Conservation (phyloP, 2,329 filamentous ascomycete genomes). For the Trichoderma endophyticum region DNA sequence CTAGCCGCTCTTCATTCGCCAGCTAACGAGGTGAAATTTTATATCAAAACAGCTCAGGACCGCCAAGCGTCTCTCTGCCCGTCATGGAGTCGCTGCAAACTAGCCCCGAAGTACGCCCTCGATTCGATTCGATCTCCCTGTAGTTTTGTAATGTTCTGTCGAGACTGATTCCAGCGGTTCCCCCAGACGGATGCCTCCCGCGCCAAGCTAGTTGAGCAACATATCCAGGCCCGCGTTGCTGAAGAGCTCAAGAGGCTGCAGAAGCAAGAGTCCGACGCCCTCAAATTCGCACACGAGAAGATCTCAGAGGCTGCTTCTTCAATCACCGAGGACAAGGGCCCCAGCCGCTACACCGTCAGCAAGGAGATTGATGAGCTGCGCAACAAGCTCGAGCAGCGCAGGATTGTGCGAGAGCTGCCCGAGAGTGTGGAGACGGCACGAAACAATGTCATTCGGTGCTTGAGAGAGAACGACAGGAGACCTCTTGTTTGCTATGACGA, state of each 20-base stretch:
- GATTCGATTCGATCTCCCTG: background rate
- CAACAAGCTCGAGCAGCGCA: slow-evolving; percentile 58
- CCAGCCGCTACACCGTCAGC: slow-evolving; percentile 49
- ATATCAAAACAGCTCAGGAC: slow-evolving; percentile 38
- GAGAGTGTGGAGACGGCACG: slow-evolving; percentile 71
- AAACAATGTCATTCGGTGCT: slow-evolving; percentile 71
- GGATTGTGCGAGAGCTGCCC: slow-evolving; percentile 66
- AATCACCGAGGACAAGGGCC: slow-evolving; percentile 39
- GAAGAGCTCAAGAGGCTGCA: slow-evolving; percentile 79
- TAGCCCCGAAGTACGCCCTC: slow-evolving; percentile 70
- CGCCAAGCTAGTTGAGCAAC: slow-evolving; percentile 76
- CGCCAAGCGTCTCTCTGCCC: slow-evolving; percentile 67
- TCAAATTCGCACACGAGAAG: slow-evolving; percentile 66
- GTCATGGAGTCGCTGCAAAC: slow-evolving; percentile 79
- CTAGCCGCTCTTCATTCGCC: background rate
- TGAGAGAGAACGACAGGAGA: slow-evolving; percentile 79
- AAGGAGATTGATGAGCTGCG: slow-evolving; percentile 59
- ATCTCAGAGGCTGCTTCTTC: slow-evolving; percentile 61
- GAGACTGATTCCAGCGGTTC: slow-evolving; percentile 4
- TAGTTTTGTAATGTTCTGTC: background rate
- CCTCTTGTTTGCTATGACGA: slow-evolving; percentile 94
- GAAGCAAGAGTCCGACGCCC: slow-evolving; percentile 64
- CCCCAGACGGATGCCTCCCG: slow-evolving; percentile 82
- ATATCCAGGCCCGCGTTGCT: slow-evolving; percentile 83
- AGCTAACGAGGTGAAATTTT: slow-evolving; percentile 19